Conservation (phyloP, 1,284 basidiomycete genomes). For the Ganoderma leucocontextum region DNA sequence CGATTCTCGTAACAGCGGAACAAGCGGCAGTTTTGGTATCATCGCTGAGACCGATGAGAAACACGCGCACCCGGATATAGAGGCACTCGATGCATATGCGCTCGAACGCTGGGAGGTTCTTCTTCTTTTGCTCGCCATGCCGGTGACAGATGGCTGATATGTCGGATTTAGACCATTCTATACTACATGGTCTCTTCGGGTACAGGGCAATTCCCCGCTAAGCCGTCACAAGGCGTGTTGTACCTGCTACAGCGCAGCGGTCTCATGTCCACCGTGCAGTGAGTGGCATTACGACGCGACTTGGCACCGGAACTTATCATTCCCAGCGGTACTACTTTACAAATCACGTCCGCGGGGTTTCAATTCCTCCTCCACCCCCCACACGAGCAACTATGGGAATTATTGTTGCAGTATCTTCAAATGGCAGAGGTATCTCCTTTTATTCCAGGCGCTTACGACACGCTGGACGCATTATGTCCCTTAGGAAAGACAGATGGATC, state of each 20-base stretch:
- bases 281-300: slow-evolving; percentile 33
- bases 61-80: slow-evolving; percentile 59
- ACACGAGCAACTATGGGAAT: slow-evolving; percentile 98
- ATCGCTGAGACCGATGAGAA: slow-evolving; percentile 76
- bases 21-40: slow-evolving; percentile 91
- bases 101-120: slow-evolving; percentile 93
- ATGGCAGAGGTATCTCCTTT: slow-evolving; percentile 72
- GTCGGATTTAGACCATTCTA: slow-evolving; percentile 79
- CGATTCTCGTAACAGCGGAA: slow-evolving; percentile 63
- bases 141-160: slow-evolving; percentile 17
- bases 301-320: slow-evolving; percentile 13
- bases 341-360: slow-evolving; percentile 96
- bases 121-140: slow-evolving; percentile 17
- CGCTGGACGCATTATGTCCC: slow-evolving; percentile 13
- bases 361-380: slow-evolving; percentile 97
- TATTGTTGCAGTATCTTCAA: slow-evolving; percentile 89
- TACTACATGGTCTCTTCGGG: slow-evolving; percentile 99
- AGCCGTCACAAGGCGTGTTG: slow-evolving; percentile 84
- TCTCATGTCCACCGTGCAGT: slow-evolving; percentile 82
- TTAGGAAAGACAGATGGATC: slow-evolving; percentile 87
- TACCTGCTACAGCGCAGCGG: slow-evolving; percentile 86
- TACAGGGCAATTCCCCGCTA: slow-evolving; percentile 69
- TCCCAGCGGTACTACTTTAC: slow-evolving; percentile 61
- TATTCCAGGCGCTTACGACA: slow-evolving; percentile 16
- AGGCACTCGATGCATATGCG: slow-evolving; percentile 85